Evolutionary conservation across 768 basidiomycete genomes (phyloP), one percentile per base, ranked within the genome.

Genomic region (Mycena filopes): DNA sequence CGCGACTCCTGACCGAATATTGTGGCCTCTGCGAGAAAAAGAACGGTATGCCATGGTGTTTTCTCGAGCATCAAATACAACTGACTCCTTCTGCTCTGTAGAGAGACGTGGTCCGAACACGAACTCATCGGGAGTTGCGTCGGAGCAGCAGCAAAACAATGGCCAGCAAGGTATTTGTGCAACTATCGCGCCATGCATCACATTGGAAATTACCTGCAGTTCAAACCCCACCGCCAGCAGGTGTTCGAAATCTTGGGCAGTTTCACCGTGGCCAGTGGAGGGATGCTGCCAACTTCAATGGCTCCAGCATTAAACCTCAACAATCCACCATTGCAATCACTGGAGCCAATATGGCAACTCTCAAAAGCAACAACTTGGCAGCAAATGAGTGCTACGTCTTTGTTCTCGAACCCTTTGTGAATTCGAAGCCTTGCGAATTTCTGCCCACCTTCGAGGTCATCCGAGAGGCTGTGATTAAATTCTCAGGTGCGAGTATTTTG

Each of bases 391-490:
- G 56, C 45, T 58, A 48, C 28, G 45, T 26, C 8, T 58, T 58
- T 10, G 38, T 58, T 58, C 31, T 58, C 29, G 56, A 58, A 25
- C 56, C 56, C 5, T 48, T 58, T 38, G 45, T 48, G 15, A 31
- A 21, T 29, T 11, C 28, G n/a, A 58, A 58, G n/a, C 23, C 56
- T 15, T 58, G 56, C 20, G 33, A 7, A 3, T 58, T 23, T n/a
- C 26, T 58, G 45, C 21, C 56, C n/a, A 58, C 46, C 20, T 58
- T 58, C 16, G 56, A 58, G 9, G 56, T 58, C 2, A 58, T 23
- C 23, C 31, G 56, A 1, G 56, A 58, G 18, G 26, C 45, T 47
- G 8, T 33, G 7, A 26, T n/a, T 15, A 58, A 31, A 18, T 46
- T 58, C 25, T 58, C 36, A n/a, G 56, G 56, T 58, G 46, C 16